Evolutionary conservation across 148 eudicot genomes (phyloP), one percentile per base, ranked within the genome.

Genomic region (Mesembryanthemum crystallinum): DNA sequence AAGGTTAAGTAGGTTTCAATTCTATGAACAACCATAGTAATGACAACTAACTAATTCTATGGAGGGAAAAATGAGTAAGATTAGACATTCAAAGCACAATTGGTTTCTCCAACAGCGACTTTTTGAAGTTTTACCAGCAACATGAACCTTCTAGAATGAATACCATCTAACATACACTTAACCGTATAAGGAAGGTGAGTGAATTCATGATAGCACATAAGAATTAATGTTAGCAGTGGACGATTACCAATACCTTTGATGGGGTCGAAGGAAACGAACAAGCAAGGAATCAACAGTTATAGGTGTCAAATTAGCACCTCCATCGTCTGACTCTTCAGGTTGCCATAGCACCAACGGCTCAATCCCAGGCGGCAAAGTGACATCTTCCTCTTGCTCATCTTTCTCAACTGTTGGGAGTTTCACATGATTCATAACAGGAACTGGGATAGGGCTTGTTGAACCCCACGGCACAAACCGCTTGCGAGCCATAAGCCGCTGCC

Each of bases 401-500:
- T 83, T 80, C 79, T 42, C 66, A 69, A 79, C 73, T 63, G 73
- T 59, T 39, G 87, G 81, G 69, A 71, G 75, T 52, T 72, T 72
- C 54, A 78, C 60, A 77, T 18, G 81, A 72, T 81, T 86, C 57
- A 87, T 78, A 71, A 29, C 47, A 9, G 64, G 75, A 73, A 86
- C 74, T 62, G 83, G 51, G 5, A 39, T 83, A 33, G 92, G 88
- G 64, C 83, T 85, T 25, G 88, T 80, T 24, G 93, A 84, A 3
- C 98, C 90, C 99, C 99, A 96, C 1, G 99, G 99, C 14, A 96
- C 88, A 73, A 96, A 96, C 39, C 97, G 77, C 77, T 91, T 96
- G 47, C 98, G 97, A 74, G 98, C 98, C 77, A 77, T 91, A 73
- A 96, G 94, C 59, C 99, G 91, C 54, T 92, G 87, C 3, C 87